phyloP scores from a whole-genome alignment of 2,329 filamentous ascomycete genomes.

The Colletotrichum sp. region DNA sequence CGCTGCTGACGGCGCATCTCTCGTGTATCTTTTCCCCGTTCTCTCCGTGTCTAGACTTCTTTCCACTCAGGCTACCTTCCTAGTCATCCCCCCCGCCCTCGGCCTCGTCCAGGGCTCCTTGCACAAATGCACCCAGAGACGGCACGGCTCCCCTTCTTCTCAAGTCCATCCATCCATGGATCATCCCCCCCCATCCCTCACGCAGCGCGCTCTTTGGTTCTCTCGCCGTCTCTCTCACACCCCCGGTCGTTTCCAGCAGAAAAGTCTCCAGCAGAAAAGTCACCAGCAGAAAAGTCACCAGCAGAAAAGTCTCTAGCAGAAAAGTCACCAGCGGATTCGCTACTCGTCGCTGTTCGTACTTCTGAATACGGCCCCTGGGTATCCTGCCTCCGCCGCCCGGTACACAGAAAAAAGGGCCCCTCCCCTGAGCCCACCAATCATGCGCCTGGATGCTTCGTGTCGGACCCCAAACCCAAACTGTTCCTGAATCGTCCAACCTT shows the following conservation, averaged over 20 bases:
- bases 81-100: not conserved
- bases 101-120: not conserved
- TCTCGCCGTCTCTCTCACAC: not conserved
- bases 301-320: not conserved
- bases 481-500: conserved; percentile 23
- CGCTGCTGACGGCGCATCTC: not conserved
- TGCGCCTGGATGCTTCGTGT: conserved; percentile 7
- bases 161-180: not conserved
- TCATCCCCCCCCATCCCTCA: not conserved
- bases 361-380: not conserved
- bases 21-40: not conserved
- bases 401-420: not conserved
- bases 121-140: not conserved
- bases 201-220: not conserved
- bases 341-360: not conserved
- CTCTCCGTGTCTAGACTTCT: not conserved
- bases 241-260: not conserved
- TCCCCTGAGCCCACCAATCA: conserved; percentile 8
- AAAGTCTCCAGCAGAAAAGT: not conserved
- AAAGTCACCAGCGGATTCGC: not conserved
- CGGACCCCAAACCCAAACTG: conserved; percentile 22
- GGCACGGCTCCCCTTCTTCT: not conserved
- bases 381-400: not conserved
- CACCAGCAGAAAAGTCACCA: not conserved
- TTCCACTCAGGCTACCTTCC: not conserved